Conservation (phyloP, 129 eudicot genomes). For the Centaurea solstitialis region DNA sequence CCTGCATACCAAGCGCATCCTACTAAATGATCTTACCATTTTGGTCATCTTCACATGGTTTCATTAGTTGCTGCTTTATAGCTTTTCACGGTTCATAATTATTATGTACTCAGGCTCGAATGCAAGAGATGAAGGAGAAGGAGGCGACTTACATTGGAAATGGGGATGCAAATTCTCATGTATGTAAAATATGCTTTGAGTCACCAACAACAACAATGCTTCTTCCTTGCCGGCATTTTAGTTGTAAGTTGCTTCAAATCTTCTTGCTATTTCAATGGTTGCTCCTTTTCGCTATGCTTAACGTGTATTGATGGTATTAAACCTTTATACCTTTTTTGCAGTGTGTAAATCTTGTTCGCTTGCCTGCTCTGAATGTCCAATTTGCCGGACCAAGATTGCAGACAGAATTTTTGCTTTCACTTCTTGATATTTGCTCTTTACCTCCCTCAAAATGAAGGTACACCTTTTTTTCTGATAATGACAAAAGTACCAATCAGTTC, state of each 20-base stretch:
- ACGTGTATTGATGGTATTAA: slow-evolving; percentile 7
- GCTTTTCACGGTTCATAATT: slow-evolving; percentile 20
- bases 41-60: neutral
- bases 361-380: slow-evolving; percentile 82
- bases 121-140: slow-evolving; percentile 95
- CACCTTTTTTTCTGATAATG: neutral
- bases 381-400: slow-evolving; percentile 67
- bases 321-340: slow-evolving; percentile 31
- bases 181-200: slow-evolving; percentile 94
- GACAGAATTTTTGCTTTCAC: slow-evolving; percentile 84
- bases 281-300: neutral
- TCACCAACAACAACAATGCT: slow-evolving; percentile 91
- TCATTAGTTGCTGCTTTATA: neutral
- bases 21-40: neutral
- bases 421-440: slow-evolving; percentile 36
- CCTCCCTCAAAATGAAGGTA: slow-evolving; percentile 55
- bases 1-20: no score
- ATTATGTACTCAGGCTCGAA: slow-evolving; percentile 67
- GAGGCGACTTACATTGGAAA: slow-evolving; percentile 65
- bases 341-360: slow-evolving; percentile 86
- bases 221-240: slow-evolving; percentile 98
- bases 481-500: neutral
- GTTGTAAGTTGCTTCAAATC: slow-evolving; percentile 54
- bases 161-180: slow-evolving; percentile 87
- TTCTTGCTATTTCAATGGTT: neutral